Evolutionary conservation across 148 eudicot genomes (phyloP), one percentile per base, ranked within the genome.

Genomic region (Dianthus caryophyllus): DNA sequence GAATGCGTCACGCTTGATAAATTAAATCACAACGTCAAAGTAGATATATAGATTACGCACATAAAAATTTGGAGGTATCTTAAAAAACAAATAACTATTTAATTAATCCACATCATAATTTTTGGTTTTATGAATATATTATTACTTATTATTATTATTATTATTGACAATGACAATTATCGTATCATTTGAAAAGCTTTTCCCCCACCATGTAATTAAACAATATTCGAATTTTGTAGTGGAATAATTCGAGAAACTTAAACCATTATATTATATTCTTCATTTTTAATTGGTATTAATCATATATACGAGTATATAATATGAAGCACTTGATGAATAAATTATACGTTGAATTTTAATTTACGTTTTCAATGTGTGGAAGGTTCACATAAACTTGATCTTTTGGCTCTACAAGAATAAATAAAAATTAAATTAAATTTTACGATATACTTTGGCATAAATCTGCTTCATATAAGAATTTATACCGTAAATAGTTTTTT

Each of bases 101-200:
- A 33, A 2, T 2, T 2, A 33, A 33, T 33, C 38, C 3, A 33
- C 7, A 2, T 33, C 3, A 33, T 33, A 33, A 33, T 2, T 2
- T 33, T 33, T 33, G 3, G 7, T 2, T 33, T 33, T 7, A 33
- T 33, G 7, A 33, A 33, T 7, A 33, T 33, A 33, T 2, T 3
- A 33, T 33, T 33, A 33, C 3, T 2, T 3, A 33, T 33, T 33
- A 33, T 33, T 48, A 11, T 24, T 25, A 2, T 22, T 53, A 51
- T 46, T 20, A 27, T 39, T 61, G 50, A 49, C 26, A 61, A 9
- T 61, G 67, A 70, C 73, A 36, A 58, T 24, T 50, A 50, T 11
- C 16, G 21, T 33, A 55, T 43, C 36, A 39, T 5, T 2, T 16
- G 36, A 50, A 30, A 15, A 7, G 54, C 8, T 52, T 27, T 53